Conservation (phyloP, 2,329 filamentous ascomycete genomes). For the Penicillium concentricum region DNA sequence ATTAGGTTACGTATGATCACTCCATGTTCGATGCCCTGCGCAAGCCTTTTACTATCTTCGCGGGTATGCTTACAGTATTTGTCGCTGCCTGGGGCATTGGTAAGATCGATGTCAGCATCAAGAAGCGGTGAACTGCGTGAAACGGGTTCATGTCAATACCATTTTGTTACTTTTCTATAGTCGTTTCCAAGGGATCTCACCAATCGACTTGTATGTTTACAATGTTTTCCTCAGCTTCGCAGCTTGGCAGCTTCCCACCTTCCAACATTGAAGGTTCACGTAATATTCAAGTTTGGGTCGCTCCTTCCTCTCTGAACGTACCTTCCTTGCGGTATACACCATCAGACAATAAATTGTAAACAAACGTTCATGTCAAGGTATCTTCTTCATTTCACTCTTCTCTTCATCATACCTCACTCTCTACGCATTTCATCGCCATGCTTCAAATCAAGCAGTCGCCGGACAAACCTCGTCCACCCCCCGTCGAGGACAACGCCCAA, state of each 20-base stretch:
- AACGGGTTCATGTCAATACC: constrained; percentile 13
- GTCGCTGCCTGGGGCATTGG: constrained; percentile 71
- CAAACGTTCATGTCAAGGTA: background rate
- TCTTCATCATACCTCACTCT: background rate
- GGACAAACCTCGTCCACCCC: background rate
- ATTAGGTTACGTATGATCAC: constrained; percentile 76
- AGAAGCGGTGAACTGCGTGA: constrained; percentile 47
- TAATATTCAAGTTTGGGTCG: background rate
- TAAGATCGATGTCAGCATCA: constrained; percentile 78
- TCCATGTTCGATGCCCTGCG: constrained; percentile 70
- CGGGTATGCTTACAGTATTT: constrained; percentile 72
- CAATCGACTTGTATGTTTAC: constrained; percentile 11
- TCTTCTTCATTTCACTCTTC: background rate
- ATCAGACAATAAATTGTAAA: background rate
- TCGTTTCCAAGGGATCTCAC: constrained; percentile 1
- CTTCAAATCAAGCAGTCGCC: background rate
- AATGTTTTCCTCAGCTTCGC: background rate
- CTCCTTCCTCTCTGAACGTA: background rate
- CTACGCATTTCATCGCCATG: background rate
- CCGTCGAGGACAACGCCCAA: background rate
- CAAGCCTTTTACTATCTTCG: constrained; percentile 82
- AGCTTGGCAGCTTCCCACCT: background rate
- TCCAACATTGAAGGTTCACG: background rate
- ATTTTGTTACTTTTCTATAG: constrained; percentile 20
- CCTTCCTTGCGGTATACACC: background rate